Conservation (phyloP, 305 asterid genomes). For the Fraxinus platypoda region DNA sequence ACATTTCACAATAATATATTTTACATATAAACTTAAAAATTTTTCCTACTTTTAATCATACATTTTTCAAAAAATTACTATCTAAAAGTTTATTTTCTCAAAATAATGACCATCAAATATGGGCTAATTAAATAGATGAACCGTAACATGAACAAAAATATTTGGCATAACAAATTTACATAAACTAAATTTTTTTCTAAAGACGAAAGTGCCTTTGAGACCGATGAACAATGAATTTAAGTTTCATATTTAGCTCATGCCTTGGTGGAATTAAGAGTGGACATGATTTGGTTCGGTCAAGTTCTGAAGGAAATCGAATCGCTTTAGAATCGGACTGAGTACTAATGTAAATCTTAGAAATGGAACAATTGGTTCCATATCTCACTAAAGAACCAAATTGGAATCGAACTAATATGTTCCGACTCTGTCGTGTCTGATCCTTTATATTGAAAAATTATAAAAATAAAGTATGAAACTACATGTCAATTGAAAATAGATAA, state of each 20-base stretch:
- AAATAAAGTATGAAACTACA: neutral
- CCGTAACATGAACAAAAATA: neutral
- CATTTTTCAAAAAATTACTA: neutral
- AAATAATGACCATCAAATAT: neutral
- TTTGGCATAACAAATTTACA: neutral
- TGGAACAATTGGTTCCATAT: neutral
- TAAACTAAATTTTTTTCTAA: neutral
- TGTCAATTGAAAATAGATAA: no score
- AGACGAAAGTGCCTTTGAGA: neutral
- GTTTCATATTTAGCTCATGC: neutral
- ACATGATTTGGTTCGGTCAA: neutral
- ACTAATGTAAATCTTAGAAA: no score
- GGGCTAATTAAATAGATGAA: conserved; percentile 5
- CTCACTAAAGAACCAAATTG: neutral
- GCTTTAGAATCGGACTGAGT: neutral
- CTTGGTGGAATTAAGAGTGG: neutral
- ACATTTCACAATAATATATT: no score
- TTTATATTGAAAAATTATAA: neutral
- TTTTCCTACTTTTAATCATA: no score
- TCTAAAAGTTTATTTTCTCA: no score
- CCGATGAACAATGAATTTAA: neutral
- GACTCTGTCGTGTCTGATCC: neutral
- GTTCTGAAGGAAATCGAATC: neutral
- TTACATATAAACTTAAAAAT: no score
- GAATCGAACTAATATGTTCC: neutral